Conservation (phyloP, 345 rosid genomes). For the Clarkia xantiana region DNA sequence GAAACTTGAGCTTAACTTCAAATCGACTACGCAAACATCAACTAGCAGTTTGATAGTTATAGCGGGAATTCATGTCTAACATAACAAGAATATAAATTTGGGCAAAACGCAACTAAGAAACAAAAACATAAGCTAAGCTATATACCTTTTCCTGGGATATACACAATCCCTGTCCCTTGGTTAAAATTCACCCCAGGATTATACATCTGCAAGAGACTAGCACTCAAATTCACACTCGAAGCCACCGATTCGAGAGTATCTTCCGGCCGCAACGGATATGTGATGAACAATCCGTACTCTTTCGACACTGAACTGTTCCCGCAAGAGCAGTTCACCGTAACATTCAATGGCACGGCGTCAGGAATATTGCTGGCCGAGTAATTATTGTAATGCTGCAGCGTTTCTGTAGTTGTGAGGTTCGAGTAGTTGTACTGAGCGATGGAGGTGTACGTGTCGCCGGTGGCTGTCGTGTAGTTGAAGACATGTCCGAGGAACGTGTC, state of each 20-base stretch:
- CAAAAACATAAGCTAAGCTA: slow-evolving; percentile 5
- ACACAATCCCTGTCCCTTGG: slow-evolving; percentile 54
- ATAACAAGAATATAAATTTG: too few species aligned
- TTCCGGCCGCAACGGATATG: slow-evolving; percentile 50
- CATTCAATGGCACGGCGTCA: slow-evolving; percentile 21
- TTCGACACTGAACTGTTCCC: slow-evolving; percentile 32
- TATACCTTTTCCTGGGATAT: slow-evolving; percentile 53
- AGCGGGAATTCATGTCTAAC: too few species aligned
- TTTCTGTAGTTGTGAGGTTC: slow-evolving; percentile 28
- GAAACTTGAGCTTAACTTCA: too few species aligned
- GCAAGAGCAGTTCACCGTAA: slow-evolving; percentile 64
- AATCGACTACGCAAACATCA: too few species aligned
- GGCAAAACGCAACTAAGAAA: too few species aligned
- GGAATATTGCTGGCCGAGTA: slow-evolving; percentile 26
- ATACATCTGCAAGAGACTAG: slow-evolving; percentile 33
- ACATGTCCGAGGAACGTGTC: slow-evolving; percentile 34
- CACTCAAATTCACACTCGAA: slow-evolving; percentile 12
- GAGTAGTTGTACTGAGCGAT: slow-evolving; percentile 25
- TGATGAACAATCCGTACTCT: slow-evolving; percentile 46
- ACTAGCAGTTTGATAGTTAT: too few species aligned
- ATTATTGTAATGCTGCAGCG: slow-evolving; percentile 19
- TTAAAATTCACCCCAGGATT: slow-evolving; percentile 46
- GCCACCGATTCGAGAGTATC: slow-evolving; percentile 42
- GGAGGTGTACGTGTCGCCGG: slow-evolving; percentile 14
- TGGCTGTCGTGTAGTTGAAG: slow-evolving; percentile 17